Base-by-base conservation (phyloP, 2,329 filamentous ascomycete species). In the Colletotrichum liaoningense region DNA sequence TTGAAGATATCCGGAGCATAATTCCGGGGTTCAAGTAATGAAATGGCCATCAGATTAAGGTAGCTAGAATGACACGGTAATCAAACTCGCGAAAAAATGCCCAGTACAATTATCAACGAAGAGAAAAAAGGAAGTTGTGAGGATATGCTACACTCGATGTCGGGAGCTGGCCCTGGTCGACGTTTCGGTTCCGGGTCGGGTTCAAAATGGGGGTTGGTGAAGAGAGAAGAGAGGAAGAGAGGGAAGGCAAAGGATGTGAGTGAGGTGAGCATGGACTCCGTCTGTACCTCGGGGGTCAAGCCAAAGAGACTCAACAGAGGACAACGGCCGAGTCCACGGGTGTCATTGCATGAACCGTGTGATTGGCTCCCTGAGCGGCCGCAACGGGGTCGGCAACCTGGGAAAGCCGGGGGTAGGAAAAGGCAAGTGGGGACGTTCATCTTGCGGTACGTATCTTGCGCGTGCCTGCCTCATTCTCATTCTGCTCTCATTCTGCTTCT, bases 301-400 rank as follows among this genome's bases (percentile, higher is more conserved):
- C 42, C 59, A 26, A 64, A 52, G 49, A 49, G 42, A 46, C 19
- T 49, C 4, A 49, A 49, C 7, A 65, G 56, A 62, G 67, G 60
- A 28, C 70, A 54, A 62, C 60, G 60, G 46, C 67, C 70, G 67
- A 70, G 55, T 35, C 33, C 33, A 35, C 33, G 33, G 33, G 33
- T 73, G 67, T 62, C 54, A 60, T 65, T 14, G 49, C 54, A 54
- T 38, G 33, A 55, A 49, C 46, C 55, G 22, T 65, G 55, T 62
- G 35, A 70, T 70, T 73, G 67, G 70, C 57, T 33, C 46, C 56
- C 49, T n/a, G 54, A 33, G 16, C 46, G 54, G 33, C 59, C 67
- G 60, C 56, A 63, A 69, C 55, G 70, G 67, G 38, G 42, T 64
- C 54, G 60, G 35, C 33, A 46, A 46, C 42, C 19, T 46, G 19